phyloP scores from a whole-genome alignment of 1,139 yeast species.

The Geotrichum cucujoidarum region DNA sequence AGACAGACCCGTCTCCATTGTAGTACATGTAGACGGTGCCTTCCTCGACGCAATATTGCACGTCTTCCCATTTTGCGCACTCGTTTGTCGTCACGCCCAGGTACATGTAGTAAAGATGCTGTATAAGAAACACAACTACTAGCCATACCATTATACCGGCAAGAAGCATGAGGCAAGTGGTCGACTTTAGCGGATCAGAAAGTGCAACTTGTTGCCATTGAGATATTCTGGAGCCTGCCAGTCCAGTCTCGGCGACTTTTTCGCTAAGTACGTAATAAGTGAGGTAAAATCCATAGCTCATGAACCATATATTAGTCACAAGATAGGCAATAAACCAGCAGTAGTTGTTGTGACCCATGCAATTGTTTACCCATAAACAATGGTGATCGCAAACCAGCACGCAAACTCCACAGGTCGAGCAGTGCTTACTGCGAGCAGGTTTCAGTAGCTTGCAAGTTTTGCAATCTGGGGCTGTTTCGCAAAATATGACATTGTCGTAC shows the following conservation, averaged over 20 bases:
- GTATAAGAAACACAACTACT: conserved; percentile 52
- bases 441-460: conserved; percentile 63
- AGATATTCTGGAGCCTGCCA: background rate
- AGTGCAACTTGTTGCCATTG: conserved; percentile 18
- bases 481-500: conserved; percentile 46
- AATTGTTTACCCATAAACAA: conserved; percentile 91
- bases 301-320: conserved; percentile 48
- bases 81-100: conserved; percentile 93
- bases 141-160: conserved; percentile 48
- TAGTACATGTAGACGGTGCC: conserved; percentile 40
- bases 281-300: conserved; percentile 57
- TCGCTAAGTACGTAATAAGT: conserved; percentile 36
- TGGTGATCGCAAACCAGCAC: conserved; percentile 78
- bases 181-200: conserved; percentile 38
- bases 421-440: conserved; percentile 89
- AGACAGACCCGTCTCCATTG: conserved; percentile 21
- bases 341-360: conserved; percentile 76
- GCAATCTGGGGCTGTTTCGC: conserved; percentile 36
- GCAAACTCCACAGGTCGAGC: conserved; percentile 67
- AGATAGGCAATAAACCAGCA: conserved; percentile 65
- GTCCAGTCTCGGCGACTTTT: conserved; percentile 18
- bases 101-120: conserved; percentile 60
- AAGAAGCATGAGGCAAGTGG: conserved; percentile 51
- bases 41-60: conserved; percentile 56
- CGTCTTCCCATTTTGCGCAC: conserved; percentile 72